These are phyloP conservation scores for Cercospora sp. DNA, from an alignment of 2,329 filamentous ascomycete genomes.

Conservation along the genomic window DNA sequence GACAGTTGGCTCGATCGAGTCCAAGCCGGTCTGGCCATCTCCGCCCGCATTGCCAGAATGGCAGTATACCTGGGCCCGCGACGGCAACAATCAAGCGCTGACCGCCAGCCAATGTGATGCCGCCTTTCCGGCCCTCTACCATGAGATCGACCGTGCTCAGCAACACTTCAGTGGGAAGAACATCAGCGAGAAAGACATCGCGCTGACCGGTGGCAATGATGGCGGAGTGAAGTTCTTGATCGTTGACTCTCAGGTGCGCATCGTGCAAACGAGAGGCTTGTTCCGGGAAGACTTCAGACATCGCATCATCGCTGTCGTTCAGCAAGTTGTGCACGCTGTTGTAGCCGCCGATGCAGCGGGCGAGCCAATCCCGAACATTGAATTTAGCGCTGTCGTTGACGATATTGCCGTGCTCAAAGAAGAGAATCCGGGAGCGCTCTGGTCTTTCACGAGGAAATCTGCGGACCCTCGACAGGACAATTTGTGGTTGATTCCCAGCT, in stretches of 20 bases:
- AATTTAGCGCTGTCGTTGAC: constrained; percentile 28
- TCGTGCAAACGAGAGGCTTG: constrained; percentile 23
- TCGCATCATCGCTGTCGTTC: constrained; percentile 37
- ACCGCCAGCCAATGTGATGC: constrained; percentile 34
- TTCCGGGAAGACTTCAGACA: constrained; percentile 31
- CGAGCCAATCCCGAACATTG: constrained; percentile 27
- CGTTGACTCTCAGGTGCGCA: constrained; percentile 26
- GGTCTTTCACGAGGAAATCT: constrained; percentile 22
- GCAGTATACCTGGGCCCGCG: constrained; percentile 29
- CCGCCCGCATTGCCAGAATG: constrained; percentile 7
- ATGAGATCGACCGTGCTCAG: constrained; percentile 37
- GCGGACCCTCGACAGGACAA: constrained; percentile 27
- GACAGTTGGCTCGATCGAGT: background rate
- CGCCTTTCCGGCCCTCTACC: constrained; percentile 38
- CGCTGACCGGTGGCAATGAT: constrained; percentile 44
- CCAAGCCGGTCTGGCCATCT: background rate
- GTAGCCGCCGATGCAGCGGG: constrained; percentile 24
- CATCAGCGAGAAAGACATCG: constrained; percentile 19
- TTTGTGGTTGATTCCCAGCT: constrained; percentile 28
- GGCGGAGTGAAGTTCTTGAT: constrained; percentile 27
- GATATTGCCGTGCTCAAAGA: constrained; percentile 22
- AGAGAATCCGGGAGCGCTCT: constrained; percentile 18
- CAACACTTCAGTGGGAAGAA: constrained; percentile 12
- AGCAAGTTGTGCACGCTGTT: constrained; percentile 24
- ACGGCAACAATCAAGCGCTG: constrained; percentile 36